Evolutionary conservation across 2,329 filamentous ascomycete genomes (phyloP), one percentile per base, ranked within the genome.

Genomic region (Coccinonectria pachysandricola): DNA sequence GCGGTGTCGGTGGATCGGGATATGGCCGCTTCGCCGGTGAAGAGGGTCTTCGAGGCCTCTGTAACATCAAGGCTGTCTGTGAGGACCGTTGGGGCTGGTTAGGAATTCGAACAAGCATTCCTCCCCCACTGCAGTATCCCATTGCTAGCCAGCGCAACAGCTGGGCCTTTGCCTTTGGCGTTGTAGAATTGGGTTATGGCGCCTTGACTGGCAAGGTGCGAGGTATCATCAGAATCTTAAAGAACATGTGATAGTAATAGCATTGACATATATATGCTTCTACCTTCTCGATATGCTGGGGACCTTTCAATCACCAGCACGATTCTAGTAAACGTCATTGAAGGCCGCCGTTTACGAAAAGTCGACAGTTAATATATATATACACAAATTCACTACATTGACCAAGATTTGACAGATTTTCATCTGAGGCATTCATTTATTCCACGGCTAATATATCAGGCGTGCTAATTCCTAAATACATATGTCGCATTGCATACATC

Each of bases 21-120:
- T 96, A 96, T 52, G 91, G 91, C 2, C 70, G 88, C 3, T 98
- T 98, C 56, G 88, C 85, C 0, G 91, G 86, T 13, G 77, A 82
- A 39, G 91, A 98, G 52, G 91, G 91, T 0, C 58, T 98, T 12
- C 68, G 84, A 18, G 78, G 77, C 4, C 50, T 98, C 28, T 94
- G 85, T 54, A 95, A 96, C 55, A 54, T 76, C 38, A 98, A 98
- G 63, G 75, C 79, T 30, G 64, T 98, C 16, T 94, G 86, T 48
- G 66, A 75, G 35, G 91, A 98, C 60, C 65, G 77, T 18, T 64
- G 68, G 32, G 64, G 60, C 10, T 69, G 67, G 61, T 41, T 76
- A 12, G 74, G 75, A 3, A 48, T 81, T 33, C 50, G 77, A 37
- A 98, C 91, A 6, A 64, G 68, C 5, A 95, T 98, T 31, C 91